Evolutionary conservation across 2,329 filamentous ascomycete genomes (phyloP), one percentile per base, ranked within the genome.

Genomic region (Fusarium caatingaense): DNA sequence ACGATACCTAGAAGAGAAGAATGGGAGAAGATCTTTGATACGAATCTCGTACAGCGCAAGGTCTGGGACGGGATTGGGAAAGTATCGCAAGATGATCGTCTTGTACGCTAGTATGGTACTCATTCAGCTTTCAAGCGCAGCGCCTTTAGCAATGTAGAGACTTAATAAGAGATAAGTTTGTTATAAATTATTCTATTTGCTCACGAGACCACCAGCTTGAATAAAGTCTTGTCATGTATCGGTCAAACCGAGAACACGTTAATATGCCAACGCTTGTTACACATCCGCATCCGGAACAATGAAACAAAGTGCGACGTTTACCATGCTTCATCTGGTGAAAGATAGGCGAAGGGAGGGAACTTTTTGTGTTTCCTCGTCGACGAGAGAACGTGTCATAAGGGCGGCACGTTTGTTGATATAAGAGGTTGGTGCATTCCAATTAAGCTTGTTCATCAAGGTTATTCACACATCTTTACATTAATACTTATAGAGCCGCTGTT

Each of bases 271-370:
- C 30, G 18, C 23, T 32, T 27, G 48, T 64, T 23, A 12, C 28
- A 53, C 45, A 18, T 60, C 65, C 64, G 65, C 53, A 68, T 68
- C 53, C 65, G 64, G 65, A 68, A 64, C 27, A 20, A 42, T 12
- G 37, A 9, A 30, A 27, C 53, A 25, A 54, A 8, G 49, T 68
- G 21, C 54, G 18, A 68, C 49, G 44, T 28, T 44, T 49, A 11
- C 34, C 49, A 49, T 68, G 64, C 64, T 68, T 68, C 64, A 68
- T 68, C 23, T 68, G 49, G 64, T 54, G 59, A 68, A 59, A 23
- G 6, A 54, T 59, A 59, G 44, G 48, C 65, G 53, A 67, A 25
- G 32, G 12, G 20, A 15, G 30, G 23, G 4, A 41, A 40, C n/a
- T 18, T 2, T 18, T 12, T 9, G 10, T 21, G 63, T 61, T 66